A percentile compares a stretch with the other conserved stretches of the same genome.
Conservation (phyloP, 495 filamentous ascomycete species). For the Penicillium samsonianum region DNA sequence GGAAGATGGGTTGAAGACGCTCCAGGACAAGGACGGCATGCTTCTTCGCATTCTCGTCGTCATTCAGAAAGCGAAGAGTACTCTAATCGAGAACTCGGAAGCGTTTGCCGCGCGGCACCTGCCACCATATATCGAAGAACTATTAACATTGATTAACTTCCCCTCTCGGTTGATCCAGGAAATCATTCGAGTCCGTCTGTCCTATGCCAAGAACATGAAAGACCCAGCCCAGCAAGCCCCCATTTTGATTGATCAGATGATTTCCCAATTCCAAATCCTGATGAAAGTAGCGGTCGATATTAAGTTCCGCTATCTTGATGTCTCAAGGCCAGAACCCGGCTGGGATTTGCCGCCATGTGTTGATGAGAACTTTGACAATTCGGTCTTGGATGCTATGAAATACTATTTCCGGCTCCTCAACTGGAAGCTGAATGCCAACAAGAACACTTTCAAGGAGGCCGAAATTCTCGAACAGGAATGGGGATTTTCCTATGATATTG, state of each 20-base stretch:
- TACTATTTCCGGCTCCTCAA: conserved; percentile 98
- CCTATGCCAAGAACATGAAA: conserved; percentile 91
- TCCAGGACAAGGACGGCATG: conserved; percentile 82
- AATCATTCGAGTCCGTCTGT: conserved; percentile 90
- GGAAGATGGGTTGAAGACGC: conserved; percentile 88
- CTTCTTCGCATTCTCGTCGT: conserved; percentile 78
- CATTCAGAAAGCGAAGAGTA: conserved; percentile 90
- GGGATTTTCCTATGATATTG: conserved; percentile 92
- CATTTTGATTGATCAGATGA: conserved; percentile 95
- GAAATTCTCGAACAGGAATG: conserved; percentile 97
- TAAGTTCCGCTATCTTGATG: conserved; percentile 81
- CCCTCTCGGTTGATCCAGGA: conserved; percentile 94
- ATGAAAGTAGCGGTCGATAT: conserved; percentile 88
- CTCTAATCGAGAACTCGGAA: conserved; percentile 82
- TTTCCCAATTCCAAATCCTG: conserved; percentile 91
- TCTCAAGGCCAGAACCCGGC: conserved; percentile 83
- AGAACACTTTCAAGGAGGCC: conserved; percentile 98
- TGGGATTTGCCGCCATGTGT: conserved; percentile 97
- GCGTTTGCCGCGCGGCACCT: conserved; percentile 88
- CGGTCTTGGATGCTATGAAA: conserved; percentile 91
- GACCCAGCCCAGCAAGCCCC: conserved; percentile 81
- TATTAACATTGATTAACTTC: conserved; percentile 94
- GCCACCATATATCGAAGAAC: conserved; percentile 94
- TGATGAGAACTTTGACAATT: conserved; percentile 92
- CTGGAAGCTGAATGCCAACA: conserved; percentile 95